Base-by-base conservation (phyloP, 2,329 filamentous ascomycete genomes). In the Aspergillus ibericus region DNA sequence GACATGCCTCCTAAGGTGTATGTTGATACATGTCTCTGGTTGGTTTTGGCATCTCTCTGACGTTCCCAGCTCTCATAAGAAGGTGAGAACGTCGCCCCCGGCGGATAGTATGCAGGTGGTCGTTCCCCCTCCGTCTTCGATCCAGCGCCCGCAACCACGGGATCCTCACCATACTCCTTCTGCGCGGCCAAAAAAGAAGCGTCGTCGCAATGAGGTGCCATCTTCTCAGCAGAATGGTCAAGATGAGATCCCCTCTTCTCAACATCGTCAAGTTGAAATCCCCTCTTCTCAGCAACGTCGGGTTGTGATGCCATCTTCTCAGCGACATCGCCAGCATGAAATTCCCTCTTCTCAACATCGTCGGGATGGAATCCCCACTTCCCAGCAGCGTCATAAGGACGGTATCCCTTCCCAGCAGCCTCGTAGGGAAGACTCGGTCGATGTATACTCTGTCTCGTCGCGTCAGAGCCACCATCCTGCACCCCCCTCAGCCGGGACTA, bases 1-100 rank as follows among this genome's bases (percentile, higher is more conserved):
- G 61, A 61, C 20, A 59, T 55, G 56, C 53, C 59, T 25, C 53
- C 59, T 16, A 29, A 50, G 2, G n/a, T 32, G 59, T 63, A 52
- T 15, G 53, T 48, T 5, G 36, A 27, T 50, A 29, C 20, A 18
- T 15, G 6, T 48, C 25, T 16, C 25, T 18, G 25, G n/a, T n/a
- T n/a, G 13, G 5, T 10, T 42, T 13, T 13, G 29, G 12, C 2
- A 15, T 4, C 18, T 3, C 6, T 8, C 38, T 42, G 5, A 42
- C 38, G 3, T 3, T 18, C 38, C 20, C 38, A 42, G 38, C 9
- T 40, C 36, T 9, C 5, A 20, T 20, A 42, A 20, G n/a, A 42
- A 13, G 22, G 38, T 18, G 10, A 42, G 7, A 42, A 22, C 13
- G 22, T 42, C 13, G 13, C 18, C 18, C 20, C 20, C 38, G 4